Percentiles rank a stretch among this genome's conserved stretches.
Evolutionary conservation across 306 rosid species (phyloP).

Genomic region (Sechiopsis laciniata): DNA sequence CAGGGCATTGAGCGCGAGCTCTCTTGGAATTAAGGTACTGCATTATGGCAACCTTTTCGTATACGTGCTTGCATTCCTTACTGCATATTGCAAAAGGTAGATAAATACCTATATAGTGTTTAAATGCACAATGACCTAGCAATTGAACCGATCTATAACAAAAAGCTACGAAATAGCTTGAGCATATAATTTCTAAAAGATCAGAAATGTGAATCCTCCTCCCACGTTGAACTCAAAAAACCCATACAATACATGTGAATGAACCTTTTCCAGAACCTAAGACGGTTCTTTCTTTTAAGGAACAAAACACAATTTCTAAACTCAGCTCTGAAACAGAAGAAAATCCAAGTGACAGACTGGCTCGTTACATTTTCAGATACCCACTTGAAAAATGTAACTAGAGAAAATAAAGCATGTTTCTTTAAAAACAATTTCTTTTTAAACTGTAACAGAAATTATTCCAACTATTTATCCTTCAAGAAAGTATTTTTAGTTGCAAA

Average conservation of each 20-base stretch:
- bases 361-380: neutral
- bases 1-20: constrained; percentile 45
- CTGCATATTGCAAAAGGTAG: constrained; percentile 40
- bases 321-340: neutral
- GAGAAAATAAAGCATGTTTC: constrained; percentile 12
- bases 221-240: neutral
- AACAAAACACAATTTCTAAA: neutral
- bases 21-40: constrained; percentile 36
- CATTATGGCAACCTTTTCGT: constrained; percentile 51
- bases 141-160: neutral
- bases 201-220: neutral
- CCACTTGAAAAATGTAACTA: constrained; percentile 9
- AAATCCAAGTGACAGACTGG: neutral
- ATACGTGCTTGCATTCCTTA: constrained; percentile 68
- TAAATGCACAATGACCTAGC: neutral
- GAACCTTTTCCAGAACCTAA: neutral
- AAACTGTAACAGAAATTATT: neutral
- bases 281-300: neutral
- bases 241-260: neutral
- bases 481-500: constrained; percentile 13
- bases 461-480: neutral
- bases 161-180: neutral
- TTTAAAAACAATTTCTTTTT: constrained; percentile 5
- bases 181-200: neutral
- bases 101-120: neutral